Conservation (phyloP, 75 land plant species). For the Cupressus sempervirens region DNA sequence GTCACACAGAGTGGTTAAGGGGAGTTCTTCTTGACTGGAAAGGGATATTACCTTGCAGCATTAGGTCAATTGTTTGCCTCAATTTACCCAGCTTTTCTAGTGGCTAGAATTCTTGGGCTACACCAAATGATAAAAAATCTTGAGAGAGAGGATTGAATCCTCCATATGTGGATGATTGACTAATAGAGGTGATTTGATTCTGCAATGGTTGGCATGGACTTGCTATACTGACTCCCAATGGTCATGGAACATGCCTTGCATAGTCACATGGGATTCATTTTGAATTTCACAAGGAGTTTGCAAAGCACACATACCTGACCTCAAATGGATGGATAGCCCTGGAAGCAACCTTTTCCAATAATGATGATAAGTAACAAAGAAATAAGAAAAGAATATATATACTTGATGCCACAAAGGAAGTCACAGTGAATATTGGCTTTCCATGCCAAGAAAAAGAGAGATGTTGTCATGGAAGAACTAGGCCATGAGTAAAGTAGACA, state of each 20-base stretch:
- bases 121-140: conserved; percentile 47
- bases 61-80: conserved; percentile 79
- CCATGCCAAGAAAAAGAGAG: too few species aligned
- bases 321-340: conserved; percentile 97
- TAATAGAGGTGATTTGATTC: conserved; percentile 88
- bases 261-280: conserved; percentile 76
- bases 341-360: conserved; percentile 90
- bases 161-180: conserved; percentile 91
- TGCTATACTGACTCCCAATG: conserved; percentile 72
- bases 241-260: conserved; percentile 96
- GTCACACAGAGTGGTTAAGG: too few species aligned
- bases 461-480: too few species aligned
- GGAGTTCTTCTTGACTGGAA: too few species aligned
- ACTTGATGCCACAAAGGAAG: too few species aligned
- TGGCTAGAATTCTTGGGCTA: conserved; percentile 91
- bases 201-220: conserved; percentile 97
- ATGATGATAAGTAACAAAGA: too few species aligned
- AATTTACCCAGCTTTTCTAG: conserved; percentile 96
- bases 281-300: conserved; percentile 70
- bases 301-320: conserved; percentile 75
- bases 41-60: too few species aligned
- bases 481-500: too few species aligned
- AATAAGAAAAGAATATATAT: too few species aligned
- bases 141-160: conserved; percentile 73
- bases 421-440: too few species aligned